Conservation (phyloP, 2,329 filamentous ascomycete genomes). For the Esteya vermicola region DNA sequence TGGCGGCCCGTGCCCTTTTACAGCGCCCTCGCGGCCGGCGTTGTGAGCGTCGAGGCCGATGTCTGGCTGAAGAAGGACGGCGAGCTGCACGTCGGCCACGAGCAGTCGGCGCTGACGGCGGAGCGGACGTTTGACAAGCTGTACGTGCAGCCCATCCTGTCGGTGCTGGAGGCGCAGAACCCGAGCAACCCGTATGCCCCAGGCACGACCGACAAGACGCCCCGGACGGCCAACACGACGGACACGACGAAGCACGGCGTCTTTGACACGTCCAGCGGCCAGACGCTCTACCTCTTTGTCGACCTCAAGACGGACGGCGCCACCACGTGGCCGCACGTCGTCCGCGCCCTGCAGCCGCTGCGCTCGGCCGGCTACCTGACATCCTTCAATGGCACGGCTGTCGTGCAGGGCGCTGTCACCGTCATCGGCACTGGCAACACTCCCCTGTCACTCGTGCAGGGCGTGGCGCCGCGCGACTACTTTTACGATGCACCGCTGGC, state of each 20-base stretch:
- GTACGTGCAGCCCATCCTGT: slow-evolving; percentile 47
- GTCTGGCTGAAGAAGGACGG: slow-evolving; percentile 44
- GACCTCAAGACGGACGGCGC: slow-evolving; percentile 48
- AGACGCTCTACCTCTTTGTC: slow-evolving; percentile 46
- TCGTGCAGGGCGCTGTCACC: slow-evolving; percentile 43
- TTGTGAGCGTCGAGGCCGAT: slow-evolving; percentile 53
- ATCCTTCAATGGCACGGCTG: slow-evolving; percentile 29
- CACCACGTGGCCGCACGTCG: slow-evolving; percentile 34
- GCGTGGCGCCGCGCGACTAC: slow-evolving; percentile 41
- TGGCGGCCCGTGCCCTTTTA: slow-evolving; percentile 49
- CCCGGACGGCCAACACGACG: too few relatives aligned
- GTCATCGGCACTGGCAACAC: slow-evolving; percentile 53
- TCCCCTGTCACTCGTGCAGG: slow-evolving; percentile 36
- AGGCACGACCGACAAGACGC: slow-evolving; percentile 19
- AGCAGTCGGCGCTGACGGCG: slow-evolving; percentile 32
- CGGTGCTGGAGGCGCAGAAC: slow-evolving; percentile 39
- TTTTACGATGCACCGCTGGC: slow-evolving; percentile 15
- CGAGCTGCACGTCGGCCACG: slow-evolving; percentile 50
- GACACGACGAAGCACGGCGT: slow-evolving; percentile 28
- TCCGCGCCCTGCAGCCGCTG: slow-evolving; percentile 39
- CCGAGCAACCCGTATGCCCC: slow-evolving; percentile 29
- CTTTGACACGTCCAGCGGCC: slow-evolving; percentile 32
- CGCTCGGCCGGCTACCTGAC: slow-evolving; percentile 39
- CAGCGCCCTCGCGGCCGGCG: slow-evolving; percentile 44
- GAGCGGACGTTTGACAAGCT: slow-evolving; percentile 43